Conservation (phyloP, 352 stramenopile genomes). For the Elongisporangium senticosum region DNA sequence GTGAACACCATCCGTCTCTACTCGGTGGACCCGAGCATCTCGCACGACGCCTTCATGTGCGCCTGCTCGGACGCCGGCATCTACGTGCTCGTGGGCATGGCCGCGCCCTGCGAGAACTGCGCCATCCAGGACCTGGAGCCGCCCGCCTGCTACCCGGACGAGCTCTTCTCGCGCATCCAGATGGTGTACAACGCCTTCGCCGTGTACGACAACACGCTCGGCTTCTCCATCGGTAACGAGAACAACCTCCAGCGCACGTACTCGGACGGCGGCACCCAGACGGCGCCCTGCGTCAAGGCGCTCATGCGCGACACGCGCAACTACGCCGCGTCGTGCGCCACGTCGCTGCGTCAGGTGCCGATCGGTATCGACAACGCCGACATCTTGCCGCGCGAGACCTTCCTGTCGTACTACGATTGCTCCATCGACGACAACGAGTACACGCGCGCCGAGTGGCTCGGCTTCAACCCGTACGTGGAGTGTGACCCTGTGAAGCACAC, state of each 20-base stretch:
- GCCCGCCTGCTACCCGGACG: constrained; percentile 41
- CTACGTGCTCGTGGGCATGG: constrained; percentile 48
- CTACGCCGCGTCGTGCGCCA: constrained; percentile 31
- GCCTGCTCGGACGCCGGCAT: constrained; percentile 39
- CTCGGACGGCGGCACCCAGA: constrained; percentile 19
- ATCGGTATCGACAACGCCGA: constrained; percentile 50
- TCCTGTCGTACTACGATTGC: constrained; percentile 48
- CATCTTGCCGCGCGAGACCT: constrained; percentile 27
- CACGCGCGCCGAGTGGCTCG: constrained; percentile 39
- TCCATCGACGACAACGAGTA: constrained; percentile 30
- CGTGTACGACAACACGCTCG: constrained; percentile 53
- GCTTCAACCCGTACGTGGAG: constrained; percentile 56
- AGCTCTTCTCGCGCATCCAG: constrained; percentile 31
- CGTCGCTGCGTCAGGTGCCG: constrained; percentile 27
- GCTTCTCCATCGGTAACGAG: constrained; percentile 48
- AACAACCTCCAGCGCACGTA: constrained; percentile 37
- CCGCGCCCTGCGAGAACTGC: constrained; percentile 34
- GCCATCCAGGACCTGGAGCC: constrained; percentile 22
- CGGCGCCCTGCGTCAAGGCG: constrained; percentile 43
- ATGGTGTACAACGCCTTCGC: constrained; percentile 53
- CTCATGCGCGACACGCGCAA: constrained; percentile 37
- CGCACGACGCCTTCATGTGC: constrained; percentile 80
- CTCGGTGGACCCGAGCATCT: constrained; percentile 47
- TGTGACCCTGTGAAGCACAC: constrained; percentile 36
- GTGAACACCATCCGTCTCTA: constrained; percentile 74